A percentile compares a stretch with the other conserved stretches of the same genome.
Conservation (phyloP, 2,329 filamentous ascomycete genomes). For the Tolypocladium cylindrosporum region DNA sequence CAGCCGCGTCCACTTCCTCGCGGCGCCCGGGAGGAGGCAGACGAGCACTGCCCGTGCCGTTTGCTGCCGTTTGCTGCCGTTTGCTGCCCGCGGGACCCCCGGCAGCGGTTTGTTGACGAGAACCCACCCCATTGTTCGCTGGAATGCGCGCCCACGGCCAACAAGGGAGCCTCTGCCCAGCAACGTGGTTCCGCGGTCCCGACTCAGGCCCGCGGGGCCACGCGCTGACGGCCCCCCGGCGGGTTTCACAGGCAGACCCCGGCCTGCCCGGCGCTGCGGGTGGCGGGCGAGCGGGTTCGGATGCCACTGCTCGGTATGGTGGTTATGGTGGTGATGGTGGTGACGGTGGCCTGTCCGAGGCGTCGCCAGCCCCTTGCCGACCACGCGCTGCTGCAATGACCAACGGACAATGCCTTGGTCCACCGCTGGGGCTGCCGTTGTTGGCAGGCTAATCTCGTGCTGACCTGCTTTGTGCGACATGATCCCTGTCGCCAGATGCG, state of each 20-base stretch:
- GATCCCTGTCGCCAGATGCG: neutral
- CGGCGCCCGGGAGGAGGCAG: neutral
- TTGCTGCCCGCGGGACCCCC: neutral
- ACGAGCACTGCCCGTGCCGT: neutral
- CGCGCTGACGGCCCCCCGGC: neutral
- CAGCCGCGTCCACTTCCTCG: neutral
- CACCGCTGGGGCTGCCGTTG: too few relatives aligned
- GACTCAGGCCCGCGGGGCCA: neutral
- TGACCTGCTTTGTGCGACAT: neutral
- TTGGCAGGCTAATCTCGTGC: too few relatives aligned
- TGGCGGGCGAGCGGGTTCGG: too few relatives aligned
- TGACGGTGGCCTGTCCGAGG: neutral
- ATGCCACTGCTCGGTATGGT: neutral
- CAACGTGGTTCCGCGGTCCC: neutral
- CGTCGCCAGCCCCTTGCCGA: neutral
- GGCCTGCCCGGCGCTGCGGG: neutral
- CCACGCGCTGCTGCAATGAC: too few relatives aligned
- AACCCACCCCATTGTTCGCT: neutral
- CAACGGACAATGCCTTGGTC: too few relatives aligned
- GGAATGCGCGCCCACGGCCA: neutral
- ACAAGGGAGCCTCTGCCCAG: neutral
- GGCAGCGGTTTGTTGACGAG: neutral
- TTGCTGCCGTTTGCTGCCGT: neutral
- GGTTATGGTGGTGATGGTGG: neutral
- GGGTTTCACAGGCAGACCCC: neutral